Base-by-base conservation (phyloP, 176 grass and related monocot genomes). In the Carex parvula region DNA sequence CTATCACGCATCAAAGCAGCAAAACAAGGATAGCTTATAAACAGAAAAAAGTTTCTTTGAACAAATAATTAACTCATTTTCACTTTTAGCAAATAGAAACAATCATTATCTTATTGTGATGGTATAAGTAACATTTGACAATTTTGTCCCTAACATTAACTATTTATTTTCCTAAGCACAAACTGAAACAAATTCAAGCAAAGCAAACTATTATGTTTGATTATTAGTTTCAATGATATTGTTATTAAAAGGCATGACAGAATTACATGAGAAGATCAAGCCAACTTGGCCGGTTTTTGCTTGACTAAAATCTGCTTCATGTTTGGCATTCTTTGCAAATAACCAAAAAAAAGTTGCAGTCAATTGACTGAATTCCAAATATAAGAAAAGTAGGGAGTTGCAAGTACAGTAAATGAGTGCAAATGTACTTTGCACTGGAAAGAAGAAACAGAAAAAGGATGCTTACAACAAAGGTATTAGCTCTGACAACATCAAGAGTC, bases 401-500 rank as follows among this genome's bases (percentile, higher is more conserved):
- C 24, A 18, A 22, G 71, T 87, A 15, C 4, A 30, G 4, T 26
- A 75, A 60, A 44, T 35, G 16, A 65, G 37, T 2, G 0, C 21
- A 80, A 77, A n/a, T 57, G 72, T 55, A 63, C 24, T 2, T 82
- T 54, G 29, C 66, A 37, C 9, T 21, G 79, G 3, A 88, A 53
- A 70, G 24, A 17, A 85, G 64, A 53, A 20, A 62, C 8, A 62
- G 7, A 32, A 76, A 69, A 87, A 87, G 37, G 14, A 9, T 84
- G 71, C 96, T 81, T 92, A 99, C 96, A 86, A 95, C 96, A 87
- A 99, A 99, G 39, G 96, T 99, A 84, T 99, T 99, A 29, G 96
- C 96, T 84, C 96, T 99, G n/a, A 56, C 91, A 71, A 99, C 96
- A 88, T 99, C 96, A 71, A 99, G 92, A 6, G 91, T 99, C 61